Conservation (phyloP, 2,329 filamentous ascomycete species). For the Sclerotinia glacialis region DNA sequence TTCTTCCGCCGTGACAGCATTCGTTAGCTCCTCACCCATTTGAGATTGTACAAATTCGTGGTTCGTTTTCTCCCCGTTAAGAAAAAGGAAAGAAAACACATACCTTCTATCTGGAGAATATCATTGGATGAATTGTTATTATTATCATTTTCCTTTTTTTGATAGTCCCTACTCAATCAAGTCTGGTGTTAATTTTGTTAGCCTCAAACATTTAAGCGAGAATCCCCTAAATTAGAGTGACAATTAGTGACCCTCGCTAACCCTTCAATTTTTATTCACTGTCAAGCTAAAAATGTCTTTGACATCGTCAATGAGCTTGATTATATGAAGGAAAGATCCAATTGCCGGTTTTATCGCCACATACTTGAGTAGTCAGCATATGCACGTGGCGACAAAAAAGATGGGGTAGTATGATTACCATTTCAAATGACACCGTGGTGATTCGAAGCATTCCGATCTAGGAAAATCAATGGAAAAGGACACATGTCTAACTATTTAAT, state of each 20-base stretch:
- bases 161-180: neutral
- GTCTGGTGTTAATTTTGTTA: neutral
- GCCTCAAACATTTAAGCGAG: neutral
- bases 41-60: neutral
- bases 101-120: neutral
- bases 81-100: no score
- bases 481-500: neutral
- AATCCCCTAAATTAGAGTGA: neutral
- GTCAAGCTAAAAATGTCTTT: neutral
- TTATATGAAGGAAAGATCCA: rapidly evolving
- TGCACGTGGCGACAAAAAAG: neutral
- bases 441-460: neutral
- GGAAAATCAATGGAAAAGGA: neutral
- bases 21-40: neutral
- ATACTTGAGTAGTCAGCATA: no score
- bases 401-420: no score
- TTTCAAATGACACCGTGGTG: neutral
- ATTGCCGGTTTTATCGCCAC: neutral
- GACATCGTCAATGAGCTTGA: neutral
- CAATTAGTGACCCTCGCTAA: neutral
- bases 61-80: no score
- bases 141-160: no score
- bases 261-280: no score
- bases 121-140: no score
- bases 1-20: neutral